A percentile compares a stretch with the other conserved stretches of the same genome.
These are phyloP conservation scores for Auricularia sp. DNA, from an alignment of 768 basidiomycete species.

Conservation along the genomic window DNA sequence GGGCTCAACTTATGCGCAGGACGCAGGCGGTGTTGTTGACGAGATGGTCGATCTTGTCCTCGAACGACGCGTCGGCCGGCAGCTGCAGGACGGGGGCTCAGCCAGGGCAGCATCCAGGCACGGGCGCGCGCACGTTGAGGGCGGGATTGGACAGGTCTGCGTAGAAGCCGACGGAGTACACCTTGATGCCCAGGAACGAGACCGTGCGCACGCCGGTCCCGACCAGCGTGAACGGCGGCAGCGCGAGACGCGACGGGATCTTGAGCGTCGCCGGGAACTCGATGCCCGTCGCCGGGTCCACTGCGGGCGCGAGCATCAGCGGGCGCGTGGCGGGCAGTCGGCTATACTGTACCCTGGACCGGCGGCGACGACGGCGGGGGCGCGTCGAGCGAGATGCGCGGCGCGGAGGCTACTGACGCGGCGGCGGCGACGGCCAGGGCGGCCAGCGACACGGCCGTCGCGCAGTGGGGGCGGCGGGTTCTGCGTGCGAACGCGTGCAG, in stretches of 20 bases:
- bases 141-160: constrained; percentile 60
- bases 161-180: constrained; percentile 87
- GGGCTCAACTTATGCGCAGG: constrained; percentile 53
- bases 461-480: neutral
- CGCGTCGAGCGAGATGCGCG: constrained; percentile 37
- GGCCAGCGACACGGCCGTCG: neutral
- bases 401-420: constrained; percentile 22
- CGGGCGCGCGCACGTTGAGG: neutral
- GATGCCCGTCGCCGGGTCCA: constrained; percentile 66
- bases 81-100: constrained; percentile 44
- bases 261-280: constrained; percentile 57
- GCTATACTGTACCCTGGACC: neutral
- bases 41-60: constrained; percentile 64
- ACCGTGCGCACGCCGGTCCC: constrained; percentile 84
- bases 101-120: neutral
- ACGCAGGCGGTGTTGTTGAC: constrained; percentile 59
- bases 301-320: constrained; percentile 24
- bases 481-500: too few species aligned
- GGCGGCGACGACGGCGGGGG: constrained; percentile 13
- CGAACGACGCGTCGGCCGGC: constrained; percentile 41
- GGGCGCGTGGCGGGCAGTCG: constrained; percentile 2
- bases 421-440: constrained; percentile 14
- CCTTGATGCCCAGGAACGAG: constrained; percentile 78
- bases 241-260: constrained; percentile 52
- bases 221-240: constrained; percentile 58